These are phyloP conservation scores for Sophora flavescens DNA, from an alignment of 306 rosid species.

Conservation along the genomic window DNA sequence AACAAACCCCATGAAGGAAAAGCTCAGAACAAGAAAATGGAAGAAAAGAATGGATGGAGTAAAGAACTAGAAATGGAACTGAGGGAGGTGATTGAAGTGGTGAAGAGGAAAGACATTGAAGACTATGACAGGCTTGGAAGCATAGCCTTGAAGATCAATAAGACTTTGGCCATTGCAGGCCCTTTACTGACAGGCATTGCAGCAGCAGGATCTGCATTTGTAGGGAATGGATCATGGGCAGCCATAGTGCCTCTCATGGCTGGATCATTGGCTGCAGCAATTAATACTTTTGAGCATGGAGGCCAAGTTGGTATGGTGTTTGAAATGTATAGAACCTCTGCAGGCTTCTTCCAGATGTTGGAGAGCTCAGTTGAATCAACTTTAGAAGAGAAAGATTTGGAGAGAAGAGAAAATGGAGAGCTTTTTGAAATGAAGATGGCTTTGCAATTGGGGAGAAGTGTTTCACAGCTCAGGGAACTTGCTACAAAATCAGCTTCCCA, in stretches of 20 bases:
- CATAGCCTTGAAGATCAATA: slow-evolving; percentile 64
- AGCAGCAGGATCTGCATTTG: slow-evolving; percentile 59
- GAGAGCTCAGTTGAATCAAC: slow-evolving; percentile 58
- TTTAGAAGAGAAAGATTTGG: slow-evolving; percentile 59
- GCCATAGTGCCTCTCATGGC: slow-evolving; percentile 58
- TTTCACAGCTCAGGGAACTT: slow-evolving; percentile 60
- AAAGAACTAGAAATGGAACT: slow-evolving; percentile 61
- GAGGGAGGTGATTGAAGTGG: slow-evolving; percentile 62
- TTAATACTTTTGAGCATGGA: slow-evolving; percentile 70
- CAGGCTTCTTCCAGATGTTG: slow-evolving; percentile 59
- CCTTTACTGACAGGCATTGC: slow-evolving; percentile 81
- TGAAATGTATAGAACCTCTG: slow-evolving; percentile 71
- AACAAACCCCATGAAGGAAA: not conserved
- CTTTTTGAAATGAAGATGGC: slow-evolving; percentile 71
- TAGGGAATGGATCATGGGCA: slow-evolving; percentile 49
- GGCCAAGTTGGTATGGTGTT: slow-evolving; percentile 81
- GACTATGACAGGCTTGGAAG: slow-evolving; percentile 79
- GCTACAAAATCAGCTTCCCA: slow-evolving; percentile 58
- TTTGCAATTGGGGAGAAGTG: slow-evolving; percentile 71
- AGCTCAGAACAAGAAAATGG: slow-evolving; percentile 1
- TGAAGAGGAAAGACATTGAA: slow-evolving; percentile 64
- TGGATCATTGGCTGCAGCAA: slow-evolving; percentile 60
- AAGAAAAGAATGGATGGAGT: slow-evolving; percentile 64
- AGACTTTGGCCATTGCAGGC: slow-evolving; percentile 66
- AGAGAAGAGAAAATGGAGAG: slow-evolving; percentile 74